phyloP scores from a whole-genome alignment of 139 green algal genomes.

The Tetradesmus lagerheimii region DNA sequence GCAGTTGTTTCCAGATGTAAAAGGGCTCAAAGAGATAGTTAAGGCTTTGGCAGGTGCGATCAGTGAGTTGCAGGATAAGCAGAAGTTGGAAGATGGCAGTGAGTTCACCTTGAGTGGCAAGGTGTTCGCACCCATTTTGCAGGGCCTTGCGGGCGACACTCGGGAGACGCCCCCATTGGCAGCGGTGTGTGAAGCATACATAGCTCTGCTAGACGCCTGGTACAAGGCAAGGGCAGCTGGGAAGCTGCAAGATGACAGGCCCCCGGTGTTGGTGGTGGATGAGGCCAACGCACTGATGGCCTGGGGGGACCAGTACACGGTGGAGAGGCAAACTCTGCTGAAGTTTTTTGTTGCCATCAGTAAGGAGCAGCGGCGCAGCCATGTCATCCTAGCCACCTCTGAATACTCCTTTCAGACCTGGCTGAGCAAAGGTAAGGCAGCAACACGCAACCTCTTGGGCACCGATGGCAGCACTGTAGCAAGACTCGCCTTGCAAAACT shows the following conservation, averaged over 20 bases:
- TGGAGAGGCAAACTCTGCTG: constrained; percentile 4
- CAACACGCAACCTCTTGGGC: not conserved
- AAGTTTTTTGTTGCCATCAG: constrained; percentile 27
- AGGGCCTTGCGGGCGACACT: not conserved
- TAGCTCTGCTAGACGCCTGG: constrained; percentile 25
- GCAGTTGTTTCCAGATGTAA: constrained; percentile 2
- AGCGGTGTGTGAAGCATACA: constrained; percentile 9
- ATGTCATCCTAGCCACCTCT: too few relatives aligned
- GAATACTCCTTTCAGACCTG: constrained; percentile 30
- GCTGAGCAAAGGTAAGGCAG: constrained; percentile 3
- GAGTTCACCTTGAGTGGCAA: constrained; percentile 19
- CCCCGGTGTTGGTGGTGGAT: constrained; percentile 5
- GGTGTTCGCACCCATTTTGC: constrained; percentile 4
- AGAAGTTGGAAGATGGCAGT: constrained; percentile 6
- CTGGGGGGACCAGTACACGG: constrained; percentile 13
- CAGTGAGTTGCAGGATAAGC: too few relatives aligned
- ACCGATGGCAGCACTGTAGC: not conserved
- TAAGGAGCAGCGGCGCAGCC: constrained; percentile 13
- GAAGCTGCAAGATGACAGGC: not conserved
- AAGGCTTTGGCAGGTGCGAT: not conserved
- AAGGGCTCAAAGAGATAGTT: not conserved
- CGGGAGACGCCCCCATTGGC: not conserved
- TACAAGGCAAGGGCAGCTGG: too few relatives aligned
- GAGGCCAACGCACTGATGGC: constrained; percentile 23
- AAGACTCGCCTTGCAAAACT: not conserved